A percentile compares a stretch with the other conserved stretches of the same genome.
Evolutionary conservation across 768 basidiomycete genomes (phyloP).

Genomic region (Leccinum imitatum): DNA sequence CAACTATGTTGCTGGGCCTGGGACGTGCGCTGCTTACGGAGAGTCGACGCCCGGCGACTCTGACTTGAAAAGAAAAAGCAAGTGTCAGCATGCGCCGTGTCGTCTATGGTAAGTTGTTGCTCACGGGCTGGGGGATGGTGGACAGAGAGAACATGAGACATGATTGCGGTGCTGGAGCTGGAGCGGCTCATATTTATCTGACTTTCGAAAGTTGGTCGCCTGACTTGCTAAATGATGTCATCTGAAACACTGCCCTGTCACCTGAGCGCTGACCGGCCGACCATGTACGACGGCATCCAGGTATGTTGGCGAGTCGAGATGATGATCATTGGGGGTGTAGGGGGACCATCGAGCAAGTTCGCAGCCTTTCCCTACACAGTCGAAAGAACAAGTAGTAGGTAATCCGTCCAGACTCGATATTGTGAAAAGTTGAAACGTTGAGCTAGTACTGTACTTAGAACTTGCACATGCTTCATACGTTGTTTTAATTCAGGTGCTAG

Average conservation of each 20-base stretch:
- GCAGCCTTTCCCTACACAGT: no score
- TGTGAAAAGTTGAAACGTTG: no score
- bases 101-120: slow-evolving; percentile 12
- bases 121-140: slow-evolving; percentile 52
- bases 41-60: slow-evolving; percentile 52
- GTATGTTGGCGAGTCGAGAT: background rate
- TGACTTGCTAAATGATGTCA: background rate
- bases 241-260: background rate
- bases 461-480: no score
- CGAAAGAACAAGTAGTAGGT: no score
- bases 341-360: background rate
- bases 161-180: slow-evolving; percentile 16
- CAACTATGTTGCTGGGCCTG: slow-evolving; percentile 30
- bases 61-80: slow-evolving; percentile 20
- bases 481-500: background rate
- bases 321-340: no score
- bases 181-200: background rate
- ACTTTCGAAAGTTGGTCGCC: background rate
- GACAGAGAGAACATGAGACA: slow-evolving; percentile 30
- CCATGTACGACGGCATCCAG: background rate
- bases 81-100: background rate
- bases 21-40: slow-evolving; percentile 41
- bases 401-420: no score
- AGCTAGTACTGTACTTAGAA: no score
- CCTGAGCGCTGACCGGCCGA: no score